These are phyloP conservation scores for Tardiomyces depauwii DNA, from an alignment of 1,139 yeast genomes.

Conservation along the genomic window DNA sequence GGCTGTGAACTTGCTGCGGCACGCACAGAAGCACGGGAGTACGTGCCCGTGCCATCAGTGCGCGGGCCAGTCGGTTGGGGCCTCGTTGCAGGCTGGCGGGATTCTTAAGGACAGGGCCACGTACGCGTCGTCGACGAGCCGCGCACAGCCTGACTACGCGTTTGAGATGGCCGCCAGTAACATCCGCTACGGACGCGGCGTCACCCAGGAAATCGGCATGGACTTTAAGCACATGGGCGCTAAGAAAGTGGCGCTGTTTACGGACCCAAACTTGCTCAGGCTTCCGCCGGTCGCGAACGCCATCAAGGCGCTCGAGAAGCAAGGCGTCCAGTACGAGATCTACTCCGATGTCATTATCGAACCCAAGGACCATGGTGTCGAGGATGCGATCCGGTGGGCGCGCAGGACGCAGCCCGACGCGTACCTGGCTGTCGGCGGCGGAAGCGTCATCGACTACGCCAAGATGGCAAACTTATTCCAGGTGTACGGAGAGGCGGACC, in stretches of 20 bases:
- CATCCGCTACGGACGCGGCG: slow-evolving; percentile 31
- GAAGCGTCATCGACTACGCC: slow-evolving; percentile 32
- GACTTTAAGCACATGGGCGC: slow-evolving; percentile 28
- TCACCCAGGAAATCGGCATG: slow-evolving; percentile 29
- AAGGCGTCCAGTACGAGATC: slow-evolving; percentile 27
- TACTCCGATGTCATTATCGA: slow-evolving; percentile 29
- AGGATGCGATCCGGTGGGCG: slow-evolving; percentile 30
- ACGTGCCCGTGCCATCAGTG: slow-evolving; percentile 9
- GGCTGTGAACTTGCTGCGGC: slow-evolving; percentile 1
- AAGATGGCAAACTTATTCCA: slow-evolving; percentile 31
- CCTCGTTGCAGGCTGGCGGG: slow-evolving; percentile 1
- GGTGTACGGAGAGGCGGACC: slow-evolving; percentile 27
- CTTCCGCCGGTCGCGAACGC: slow-evolving; percentile 25
- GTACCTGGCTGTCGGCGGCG: slow-evolving; percentile 33
- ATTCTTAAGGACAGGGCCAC: slow-evolving; percentile 3
- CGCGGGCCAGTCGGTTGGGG: slow-evolving; percentile 1
- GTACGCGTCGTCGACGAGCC: background rate
- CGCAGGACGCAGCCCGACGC: slow-evolving; percentile 26
- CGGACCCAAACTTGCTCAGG: slow-evolving; percentile 14
- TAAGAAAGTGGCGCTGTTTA: slow-evolving; percentile 16
- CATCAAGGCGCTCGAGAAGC: slow-evolving; percentile 24
- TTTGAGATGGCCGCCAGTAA: slow-evolving; percentile 33
- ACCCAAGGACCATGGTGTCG: slow-evolving; percentile 30
- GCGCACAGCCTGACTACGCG: slow-evolving; percentile 24
- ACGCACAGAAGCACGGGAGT: slow-evolving; percentile 7